phyloP scores from a whole-genome alignment of 176 grass and related monocot species.

The bread wheat (Triticum aestivum) region DNA sequence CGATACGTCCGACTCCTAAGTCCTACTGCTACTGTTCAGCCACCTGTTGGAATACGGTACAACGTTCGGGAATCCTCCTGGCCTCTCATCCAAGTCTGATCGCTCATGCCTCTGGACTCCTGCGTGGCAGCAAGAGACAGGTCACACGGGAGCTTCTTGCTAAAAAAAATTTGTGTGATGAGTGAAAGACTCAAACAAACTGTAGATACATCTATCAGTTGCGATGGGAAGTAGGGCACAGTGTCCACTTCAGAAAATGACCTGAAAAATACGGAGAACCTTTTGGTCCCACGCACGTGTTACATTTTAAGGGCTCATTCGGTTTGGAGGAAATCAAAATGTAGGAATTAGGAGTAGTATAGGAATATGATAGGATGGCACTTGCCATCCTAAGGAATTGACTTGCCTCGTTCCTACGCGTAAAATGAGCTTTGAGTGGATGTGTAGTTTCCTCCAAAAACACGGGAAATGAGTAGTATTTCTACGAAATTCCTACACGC shows the following conservation, averaged over 20 bases:
- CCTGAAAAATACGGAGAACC: not conserved
- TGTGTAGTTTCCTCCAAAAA: no score
- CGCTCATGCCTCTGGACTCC: not conserved
- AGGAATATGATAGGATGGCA: no score
- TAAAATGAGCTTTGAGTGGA: no score
- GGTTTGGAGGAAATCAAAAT: no score
- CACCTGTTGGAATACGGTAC: not conserved
- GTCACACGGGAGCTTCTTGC: not conserved
- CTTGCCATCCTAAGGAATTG: no score
- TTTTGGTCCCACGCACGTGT: not conserved
- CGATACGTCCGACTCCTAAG: not conserved
- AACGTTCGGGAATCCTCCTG: slow-evolving; percentile 21
- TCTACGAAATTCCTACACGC: no score
- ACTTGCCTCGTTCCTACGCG: no score
- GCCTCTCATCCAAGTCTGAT: not conserved
- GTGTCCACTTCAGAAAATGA: not conserved
- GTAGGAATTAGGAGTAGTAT: no score
- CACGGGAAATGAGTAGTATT: no score
- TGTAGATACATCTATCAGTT: not conserved
- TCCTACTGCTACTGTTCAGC: not conserved
- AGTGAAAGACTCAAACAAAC: not conserved
- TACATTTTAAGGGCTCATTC: not conserved
- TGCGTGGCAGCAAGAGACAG: not conserved
- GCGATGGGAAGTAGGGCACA: not conserved
- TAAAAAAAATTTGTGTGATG: not conserved